A percentile compares a stretch with the other conserved stretches of the same genome.
Conservation (phyloP, 2,329 filamentous ascomycete genomes). For the Monosporascus cannonballus region DNA sequence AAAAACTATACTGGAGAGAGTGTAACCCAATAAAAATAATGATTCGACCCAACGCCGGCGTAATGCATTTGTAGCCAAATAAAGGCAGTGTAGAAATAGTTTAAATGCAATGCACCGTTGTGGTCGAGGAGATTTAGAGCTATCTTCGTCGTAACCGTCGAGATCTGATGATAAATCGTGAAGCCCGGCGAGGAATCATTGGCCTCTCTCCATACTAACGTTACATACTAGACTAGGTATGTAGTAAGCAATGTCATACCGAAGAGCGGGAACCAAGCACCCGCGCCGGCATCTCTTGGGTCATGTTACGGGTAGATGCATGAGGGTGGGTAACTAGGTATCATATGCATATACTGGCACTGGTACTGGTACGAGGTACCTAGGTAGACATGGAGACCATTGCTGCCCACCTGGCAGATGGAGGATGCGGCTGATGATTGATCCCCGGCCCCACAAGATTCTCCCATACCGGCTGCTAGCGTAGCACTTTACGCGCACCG, state of each 20-base stretch:
- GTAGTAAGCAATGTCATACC: too few species aligned
- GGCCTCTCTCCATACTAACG: too few species aligned
- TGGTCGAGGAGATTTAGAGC: neutral
- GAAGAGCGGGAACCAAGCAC: too few species aligned
- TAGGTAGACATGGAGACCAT: too few species aligned
- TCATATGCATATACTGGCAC: too few species aligned
- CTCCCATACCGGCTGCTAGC: neutral
- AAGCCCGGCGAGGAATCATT: neutral
- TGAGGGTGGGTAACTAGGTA: too few species aligned
- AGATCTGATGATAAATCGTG: neutral
- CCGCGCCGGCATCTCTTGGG: neutral
- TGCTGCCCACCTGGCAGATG: too few species aligned
- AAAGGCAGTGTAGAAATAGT: neutral
- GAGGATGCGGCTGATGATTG: neutral
- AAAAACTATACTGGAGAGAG: neutral
- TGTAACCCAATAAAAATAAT: neutral
- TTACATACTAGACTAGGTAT: too few species aligned
- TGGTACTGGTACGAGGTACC: neutral
- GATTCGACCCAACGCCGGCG: neutral
- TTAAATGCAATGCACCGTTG: neutral
- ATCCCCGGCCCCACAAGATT: neutral
- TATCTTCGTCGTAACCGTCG: neutral
- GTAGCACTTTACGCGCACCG: slow-evolving; percentile 24
- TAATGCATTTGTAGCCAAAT: neutral
- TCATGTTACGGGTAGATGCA: too few species aligned